Conservation (phyloP, 129 eudicot species). For the Artemisia annua region DNA sequence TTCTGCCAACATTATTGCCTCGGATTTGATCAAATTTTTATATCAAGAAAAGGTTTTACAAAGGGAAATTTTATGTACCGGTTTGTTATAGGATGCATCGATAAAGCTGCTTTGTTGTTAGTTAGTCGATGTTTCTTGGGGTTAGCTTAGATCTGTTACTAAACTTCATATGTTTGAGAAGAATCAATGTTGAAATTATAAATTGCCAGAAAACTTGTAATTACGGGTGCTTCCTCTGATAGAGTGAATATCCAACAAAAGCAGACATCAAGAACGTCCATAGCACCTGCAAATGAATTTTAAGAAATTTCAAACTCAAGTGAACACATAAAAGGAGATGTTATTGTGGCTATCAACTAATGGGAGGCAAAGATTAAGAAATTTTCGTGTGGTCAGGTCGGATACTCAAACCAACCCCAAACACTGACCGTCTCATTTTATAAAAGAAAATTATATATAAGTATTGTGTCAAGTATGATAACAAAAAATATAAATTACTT, state of each 20-base stretch:
- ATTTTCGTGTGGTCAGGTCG: no score
- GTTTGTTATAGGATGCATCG: no score
- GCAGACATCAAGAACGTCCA: conserved; percentile 98
- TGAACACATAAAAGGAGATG: no score
- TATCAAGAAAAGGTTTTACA: no score
- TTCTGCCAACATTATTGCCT: not conserved
- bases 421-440: no score
- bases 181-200: conserved; percentile 15
- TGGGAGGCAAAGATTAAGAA: no score
- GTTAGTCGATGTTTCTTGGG: conserved; percentile 16
- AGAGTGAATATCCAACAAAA: conserved; percentile 87
- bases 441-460: no score
- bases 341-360: no score
- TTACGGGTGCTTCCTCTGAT: conserved; percentile 71
- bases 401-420: no score
- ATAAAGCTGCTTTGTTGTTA: conserved; percentile 20
- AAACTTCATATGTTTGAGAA: conserved; percentile 21
- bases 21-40: conserved; percentile 1
- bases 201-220: conserved; percentile 15
- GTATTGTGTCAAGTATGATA: no score
- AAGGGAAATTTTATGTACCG: no score
- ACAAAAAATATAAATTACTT: not conserved
- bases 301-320: no score
- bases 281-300: conserved; percentile 54
- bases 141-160: conserved; percentile 25